phyloP scores from a whole-genome alignment of 2,329 filamentous ascomycete species.

The Aspergillus niger region DNA sequence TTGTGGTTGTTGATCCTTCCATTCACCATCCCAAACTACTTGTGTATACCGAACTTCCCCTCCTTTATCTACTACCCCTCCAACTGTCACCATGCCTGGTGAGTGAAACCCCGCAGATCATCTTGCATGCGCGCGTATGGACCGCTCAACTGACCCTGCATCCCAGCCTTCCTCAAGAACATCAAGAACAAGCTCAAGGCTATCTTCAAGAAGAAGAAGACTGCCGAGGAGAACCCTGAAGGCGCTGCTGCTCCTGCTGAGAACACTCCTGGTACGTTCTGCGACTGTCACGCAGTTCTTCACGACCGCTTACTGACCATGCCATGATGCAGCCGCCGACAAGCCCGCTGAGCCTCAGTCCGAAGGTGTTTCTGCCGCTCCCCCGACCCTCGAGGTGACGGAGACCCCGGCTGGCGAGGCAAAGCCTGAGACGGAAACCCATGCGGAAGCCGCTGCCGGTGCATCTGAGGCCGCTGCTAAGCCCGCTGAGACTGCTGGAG shows the following conservation, averaged over 20 bases:
- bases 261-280: conserved; percentile 20
- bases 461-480: conserved; percentile 12
- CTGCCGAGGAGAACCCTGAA: conserved; percentile 16
- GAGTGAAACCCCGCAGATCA: conserved; percentile 7
- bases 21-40: not conserved
- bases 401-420: conserved; percentile 10
- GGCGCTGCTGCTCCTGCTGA: conserved; percentile 15
- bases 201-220: conserved; percentile 38
- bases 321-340: conserved; percentile 7
- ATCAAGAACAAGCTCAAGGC: conserved; percentile 37
- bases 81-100: conserved; percentile 33
- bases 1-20: not conserved
- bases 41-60: not conserved
- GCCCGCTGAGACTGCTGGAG: conserved; percentile 17
- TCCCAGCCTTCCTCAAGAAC: conserved; percentile 33
- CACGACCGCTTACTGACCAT: not conserved
- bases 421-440: conserved; percentile 10
- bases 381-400: conserved; percentile 7
- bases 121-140: not conserved
- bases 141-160: not conserved
- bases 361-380: conserved; percentile 2
- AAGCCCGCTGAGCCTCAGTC: conserved; percentile 7
- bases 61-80: not conserved
- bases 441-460: conserved; percentile 10
- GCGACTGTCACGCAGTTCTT: not conserved